Evolutionary conservation across 805 yeast species (phyloP).

Genomic region (Maudiozyma turicensis): DNA sequence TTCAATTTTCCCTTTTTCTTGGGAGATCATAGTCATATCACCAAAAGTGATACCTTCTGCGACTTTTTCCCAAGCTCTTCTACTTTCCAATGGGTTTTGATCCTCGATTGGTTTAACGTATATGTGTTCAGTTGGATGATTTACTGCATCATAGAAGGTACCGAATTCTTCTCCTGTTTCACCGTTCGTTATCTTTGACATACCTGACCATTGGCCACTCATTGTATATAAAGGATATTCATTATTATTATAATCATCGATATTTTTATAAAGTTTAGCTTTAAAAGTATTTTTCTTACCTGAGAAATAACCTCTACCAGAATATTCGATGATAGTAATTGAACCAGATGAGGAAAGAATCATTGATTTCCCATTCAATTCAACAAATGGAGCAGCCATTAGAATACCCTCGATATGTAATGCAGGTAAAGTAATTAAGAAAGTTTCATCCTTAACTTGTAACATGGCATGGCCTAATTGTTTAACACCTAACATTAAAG

Average conservation of each 20-base stretch:
- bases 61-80: constrained; percentile 84
- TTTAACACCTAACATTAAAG: constrained; percentile 70
- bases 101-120: constrained; percentile 71
- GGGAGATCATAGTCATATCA: constrained; percentile 64
- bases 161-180: constrained; percentile 27
- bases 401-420: constrained; percentile 90
- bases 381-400: constrained; percentile 88
- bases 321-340: constrained; percentile 60
- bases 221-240: constrained; percentile 69
- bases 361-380: constrained; percentile 79
- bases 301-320: constrained; percentile 89
- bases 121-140: constrained; percentile 42
- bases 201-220: constrained; percentile 87
- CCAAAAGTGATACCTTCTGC: constrained; percentile 76
- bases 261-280: constrained; percentile 61
- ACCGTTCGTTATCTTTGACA: constrained; percentile 56
- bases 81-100: constrained; percentile 73
- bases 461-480: constrained; percentile 88
- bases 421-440: constrained; percentile 82
- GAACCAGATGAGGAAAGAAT: constrained; percentile 79
- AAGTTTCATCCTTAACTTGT: constrained; percentile 55
- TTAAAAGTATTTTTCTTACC: constrained; percentile 93
- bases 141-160: constrained; percentile 55
- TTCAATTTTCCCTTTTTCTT: constrained; percentile 71
- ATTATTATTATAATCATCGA: constrained; percentile 39